A percentile compares a stretch with the other conserved stretches of the same genome.
Evolutionary conservation across 2,329 filamentous ascomycete species (phyloP).

Genomic region (Acephala macrosclerotiorum): DNA sequence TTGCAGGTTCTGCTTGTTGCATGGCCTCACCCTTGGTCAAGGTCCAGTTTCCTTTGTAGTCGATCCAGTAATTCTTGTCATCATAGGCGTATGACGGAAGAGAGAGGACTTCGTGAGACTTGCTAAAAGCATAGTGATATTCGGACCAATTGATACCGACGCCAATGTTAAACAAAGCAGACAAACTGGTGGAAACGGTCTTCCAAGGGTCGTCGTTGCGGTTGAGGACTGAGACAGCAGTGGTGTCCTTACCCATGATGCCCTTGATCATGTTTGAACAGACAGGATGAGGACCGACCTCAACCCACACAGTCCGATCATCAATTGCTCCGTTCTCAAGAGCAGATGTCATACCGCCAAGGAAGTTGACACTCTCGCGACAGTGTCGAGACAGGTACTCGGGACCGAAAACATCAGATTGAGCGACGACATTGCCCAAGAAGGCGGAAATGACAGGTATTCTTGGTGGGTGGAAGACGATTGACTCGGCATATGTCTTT

Average conservation of each 20-base stretch:
- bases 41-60: slow-evolving; percentile 61
- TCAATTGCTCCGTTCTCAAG: slow-evolving; percentile 65
- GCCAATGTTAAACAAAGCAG: slow-evolving; percentile 66
- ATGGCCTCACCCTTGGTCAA: slow-evolving; percentile 61
- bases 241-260: slow-evolving; percentile 36
- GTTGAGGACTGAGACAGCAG: slow-evolving; percentile 56
- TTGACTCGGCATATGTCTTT: slow-evolving; percentile 58
- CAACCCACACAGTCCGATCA: slow-evolving; percentile 71
- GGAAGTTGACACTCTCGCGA: slow-evolving; percentile 74
- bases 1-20: slow-evolving; percentile 51
- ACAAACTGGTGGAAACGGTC: slow-evolving; percentile 64
- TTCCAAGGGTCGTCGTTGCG: slow-evolving; percentile 68
- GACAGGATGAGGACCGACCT: slow-evolving; percentile 76
- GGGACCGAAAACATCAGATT: slow-evolving; percentile 61
- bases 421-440: slow-evolving; percentile 63
- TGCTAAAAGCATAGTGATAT: slow-evolving; percentile 68
- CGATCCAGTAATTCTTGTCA: slow-evolving; percentile 71
- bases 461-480: slow-evolving; percentile 59
- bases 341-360: slow-evolving; percentile 64
- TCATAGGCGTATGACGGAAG: slow-evolving; percentile 74
- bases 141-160: slow-evolving; percentile 74
- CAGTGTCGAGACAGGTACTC: slow-evolving; percentile 70
- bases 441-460: slow-evolving; percentile 73
- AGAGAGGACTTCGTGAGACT: slow-evolving; percentile 62
- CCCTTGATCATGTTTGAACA: slow-evolving; percentile 73